phyloP scores from a whole-genome alignment of 257 asterid species.

The Solanum medicagineum region DNA sequence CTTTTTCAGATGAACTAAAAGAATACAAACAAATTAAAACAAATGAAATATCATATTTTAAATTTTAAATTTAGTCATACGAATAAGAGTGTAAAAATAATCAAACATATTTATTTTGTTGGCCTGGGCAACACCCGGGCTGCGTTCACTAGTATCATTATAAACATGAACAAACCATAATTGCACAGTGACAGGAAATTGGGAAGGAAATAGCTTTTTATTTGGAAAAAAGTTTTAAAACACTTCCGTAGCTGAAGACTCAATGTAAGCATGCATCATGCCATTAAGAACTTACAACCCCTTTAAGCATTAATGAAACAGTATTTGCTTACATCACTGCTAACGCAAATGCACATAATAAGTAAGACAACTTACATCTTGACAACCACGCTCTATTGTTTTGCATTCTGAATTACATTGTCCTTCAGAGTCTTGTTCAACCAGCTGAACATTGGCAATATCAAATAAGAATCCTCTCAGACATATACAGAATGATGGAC shows the following conservation, averaged over 20 bases:
- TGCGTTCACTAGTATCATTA: not conserved
- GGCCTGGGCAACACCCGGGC: too few relatives aligned
- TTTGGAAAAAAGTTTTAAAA: not conserved
- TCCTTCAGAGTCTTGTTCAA: conserved; percentile 91
- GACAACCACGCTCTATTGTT: conserved; percentile 95
- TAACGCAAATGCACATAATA: not conserved
- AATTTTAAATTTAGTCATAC: too few relatives aligned
- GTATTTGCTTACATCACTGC: not conserved
- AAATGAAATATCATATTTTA: too few relatives aligned
- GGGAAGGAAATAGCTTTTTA: not conserved
- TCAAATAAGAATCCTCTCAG: conserved; percentile 11
- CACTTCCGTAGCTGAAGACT: not conserved
- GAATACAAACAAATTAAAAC: too few relatives aligned
- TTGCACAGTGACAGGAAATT: not conserved
- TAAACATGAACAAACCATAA: not conserved
- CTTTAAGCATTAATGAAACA: not conserved
- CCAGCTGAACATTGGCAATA: conserved; percentile 45
- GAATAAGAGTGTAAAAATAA: too few relatives aligned
- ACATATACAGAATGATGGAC: not conserved
- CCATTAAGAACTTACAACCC: not conserved
- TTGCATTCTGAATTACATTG: conserved; percentile 89
- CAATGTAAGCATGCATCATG: not conserved
- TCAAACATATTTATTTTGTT: too few relatives aligned
- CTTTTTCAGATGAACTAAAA: too few relatives aligned
- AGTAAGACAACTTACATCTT: conserved; percentile 50